Evolutionary conservation across 176 grass and related monocot genomes (phyloP).

Genomic region (Ananas comosus): DNA sequence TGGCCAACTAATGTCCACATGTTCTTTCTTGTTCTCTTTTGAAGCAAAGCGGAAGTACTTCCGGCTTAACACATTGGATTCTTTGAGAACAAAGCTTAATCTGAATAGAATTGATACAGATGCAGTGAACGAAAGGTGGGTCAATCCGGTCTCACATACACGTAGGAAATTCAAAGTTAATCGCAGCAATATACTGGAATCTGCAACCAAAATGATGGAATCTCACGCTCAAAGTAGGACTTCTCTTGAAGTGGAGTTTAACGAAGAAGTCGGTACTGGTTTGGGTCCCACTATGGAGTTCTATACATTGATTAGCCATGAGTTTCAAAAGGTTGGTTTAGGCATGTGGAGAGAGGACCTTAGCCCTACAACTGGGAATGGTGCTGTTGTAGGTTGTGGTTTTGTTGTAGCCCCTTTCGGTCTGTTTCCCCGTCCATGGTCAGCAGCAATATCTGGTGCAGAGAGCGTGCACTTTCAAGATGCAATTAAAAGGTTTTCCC

Average conservation of each 20-base stretch:
- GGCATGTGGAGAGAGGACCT: constrained; percentile 72
- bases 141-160: constrained; percentile 11
- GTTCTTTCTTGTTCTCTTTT: constrained; percentile 98
- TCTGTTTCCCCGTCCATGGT: constrained; percentile 64
- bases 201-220: constrained; percentile 60
- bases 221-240: constrained; percentile 49
- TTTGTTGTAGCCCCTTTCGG: constrained; percentile 42
- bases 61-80: constrained; percentile 61
- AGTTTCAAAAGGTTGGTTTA: constrained; percentile 60
- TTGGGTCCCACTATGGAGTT: constrained; percentile 84
- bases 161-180: constrained; percentile 83
- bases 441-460: constrained; percentile 9
- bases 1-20: constrained; percentile 60
- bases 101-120: constrained; percentile 24
- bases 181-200: constrained; percentile 55
- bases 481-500: constrained; percentile 37
- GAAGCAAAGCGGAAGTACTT: constrained; percentile 93
- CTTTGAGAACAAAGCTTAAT: constrained; percentile 37
- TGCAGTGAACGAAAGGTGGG: constrained; percentile 21
- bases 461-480: constrained; percentile 38
- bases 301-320: constrained; percentile 71
- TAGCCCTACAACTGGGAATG: constrained; percentile 20
- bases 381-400: constrained; percentile 21
- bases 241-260: constrained; percentile 60
- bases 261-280: constrained; percentile 76